Conservation (phyloP, 345 rosid genomes). For the Cardamine resedifolia region DNA sequence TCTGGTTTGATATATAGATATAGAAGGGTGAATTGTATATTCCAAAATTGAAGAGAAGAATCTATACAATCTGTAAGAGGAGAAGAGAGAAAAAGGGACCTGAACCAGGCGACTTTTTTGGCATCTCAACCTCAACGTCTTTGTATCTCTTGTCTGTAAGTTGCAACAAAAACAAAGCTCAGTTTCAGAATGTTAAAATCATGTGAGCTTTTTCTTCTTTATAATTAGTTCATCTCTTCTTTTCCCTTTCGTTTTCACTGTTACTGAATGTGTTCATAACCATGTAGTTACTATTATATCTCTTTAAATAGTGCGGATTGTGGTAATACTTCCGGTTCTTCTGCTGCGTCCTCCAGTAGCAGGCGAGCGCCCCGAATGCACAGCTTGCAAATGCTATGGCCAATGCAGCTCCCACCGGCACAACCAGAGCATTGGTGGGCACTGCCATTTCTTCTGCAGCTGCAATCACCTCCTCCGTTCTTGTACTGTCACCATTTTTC, state of each 20-base stretch:
- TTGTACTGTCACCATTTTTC: slow-evolving; percentile 45
- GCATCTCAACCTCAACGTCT: slow-evolving; percentile 38
- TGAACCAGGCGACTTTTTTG: slow-evolving; percentile 22
- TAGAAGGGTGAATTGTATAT: neutral
- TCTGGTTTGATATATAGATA: slow-evolving; percentile 15
- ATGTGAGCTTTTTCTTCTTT: slow-evolving; percentile 26
- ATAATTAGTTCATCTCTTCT: slow-evolving; percentile 33
- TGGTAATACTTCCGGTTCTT: slow-evolving; percentile 93
- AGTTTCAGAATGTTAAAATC: slow-evolving; percentile 20
- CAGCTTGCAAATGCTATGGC: slow-evolving; percentile 97
- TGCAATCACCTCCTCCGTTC: slow-evolving; percentile 43
- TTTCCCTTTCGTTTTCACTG: slow-evolving; percentile 39
- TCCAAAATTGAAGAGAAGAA: slow-evolving; percentile 31
- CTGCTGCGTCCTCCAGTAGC: slow-evolving; percentile 96
- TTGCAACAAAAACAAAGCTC: slow-evolving; percentile 28
- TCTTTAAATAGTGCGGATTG: slow-evolving; percentile 82
- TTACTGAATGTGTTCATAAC: slow-evolving; percentile 41
- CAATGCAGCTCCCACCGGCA: slow-evolving; percentile 93
- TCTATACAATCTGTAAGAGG: slow-evolving; percentile 38
- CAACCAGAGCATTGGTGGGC: slow-evolving; percentile 74
- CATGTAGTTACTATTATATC: slow-evolving; percentile 57
- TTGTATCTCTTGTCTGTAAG: slow-evolving; percentile 35
- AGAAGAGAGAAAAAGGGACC: slow-evolving; percentile 23
- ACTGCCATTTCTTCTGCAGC: slow-evolving; percentile 58
- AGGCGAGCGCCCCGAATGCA: slow-evolving; percentile 93